Evolutionary conservation across 129 eudicot genomes (phyloP).

Genomic region (Helichrysum umbraculigerum): DNA sequence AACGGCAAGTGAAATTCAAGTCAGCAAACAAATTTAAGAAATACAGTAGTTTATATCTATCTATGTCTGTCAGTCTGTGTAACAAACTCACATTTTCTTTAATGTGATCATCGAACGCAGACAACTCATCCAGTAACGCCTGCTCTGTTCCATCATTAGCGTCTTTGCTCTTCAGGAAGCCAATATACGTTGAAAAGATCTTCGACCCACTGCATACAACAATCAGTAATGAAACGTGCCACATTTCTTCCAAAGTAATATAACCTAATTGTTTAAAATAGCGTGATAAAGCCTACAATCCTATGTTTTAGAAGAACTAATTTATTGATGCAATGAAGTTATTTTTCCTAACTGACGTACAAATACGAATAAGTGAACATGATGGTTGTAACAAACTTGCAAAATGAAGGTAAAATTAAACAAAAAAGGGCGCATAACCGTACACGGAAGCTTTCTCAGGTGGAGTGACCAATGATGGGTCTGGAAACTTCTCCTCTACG

Average conservation of each 20-base stretch:
- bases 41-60: background rate
- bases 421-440: conserved; percentile 13
- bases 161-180: conserved; percentile 93
- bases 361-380: background rate
- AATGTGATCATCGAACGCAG: conserved; percentile 62
- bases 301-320: background rate
- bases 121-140: conserved; percentile 69
- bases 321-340: background rate
- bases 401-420: conserved; percentile 6
- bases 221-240: background rate
- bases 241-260: background rate
- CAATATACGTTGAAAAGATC: conserved; percentile 82
- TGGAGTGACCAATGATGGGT: conserved; percentile 76
- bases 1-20: conserved; percentile 19
- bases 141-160: conserved; percentile 91
- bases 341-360: background rate
- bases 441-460: conserved; percentile 94
- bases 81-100: conserved; percentile 76
- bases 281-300: background rate
- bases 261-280: too few relatives aligned
- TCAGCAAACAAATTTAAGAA: conserved; percentile 17
- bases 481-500: conserved; percentile 83
- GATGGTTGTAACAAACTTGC: background rate
- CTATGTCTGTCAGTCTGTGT: too few relatives aligned
- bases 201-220: conserved; percentile 74